A percentile compares a stretch with the other conserved stretches of the same genome.
These are phyloP conservation scores for Hypoxylon sp. DNA, from an alignment of 2,329 filamentous ascomycete species.

Conservation along the genomic window DNA sequence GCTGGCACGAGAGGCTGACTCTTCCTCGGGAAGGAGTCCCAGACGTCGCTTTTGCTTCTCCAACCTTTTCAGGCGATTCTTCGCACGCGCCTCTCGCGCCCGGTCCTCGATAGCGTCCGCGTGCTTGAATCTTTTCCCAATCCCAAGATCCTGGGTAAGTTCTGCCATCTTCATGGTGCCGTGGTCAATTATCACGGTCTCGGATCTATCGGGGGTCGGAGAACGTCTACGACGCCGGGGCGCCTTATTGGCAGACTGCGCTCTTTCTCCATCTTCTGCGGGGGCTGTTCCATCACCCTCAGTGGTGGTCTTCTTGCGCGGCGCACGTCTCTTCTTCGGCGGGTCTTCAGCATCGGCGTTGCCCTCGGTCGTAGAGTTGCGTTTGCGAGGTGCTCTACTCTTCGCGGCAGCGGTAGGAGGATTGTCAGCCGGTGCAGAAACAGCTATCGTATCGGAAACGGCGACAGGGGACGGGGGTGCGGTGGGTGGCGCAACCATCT, in stretches of 20 bases:
- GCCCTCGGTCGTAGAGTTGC: constrained; percentile 35
- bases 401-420: constrained; percentile 25
- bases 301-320: constrained; percentile 36
- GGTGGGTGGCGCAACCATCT: constrained; percentile 22
- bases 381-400: constrained; percentile 40
- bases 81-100: constrained; percentile 56
- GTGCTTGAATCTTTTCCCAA: constrained; percentile 77
- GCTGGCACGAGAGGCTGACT: constrained; percentile 24
- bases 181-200: constrained; percentile 69
- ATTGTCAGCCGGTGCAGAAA: constrained; percentile 21
- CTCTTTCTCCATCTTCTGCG: constrained; percentile 34
- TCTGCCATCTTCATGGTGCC: constrained; percentile 75
- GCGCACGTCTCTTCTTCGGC: constrained; percentile 46
- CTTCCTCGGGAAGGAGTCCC: constrained; percentile 37
- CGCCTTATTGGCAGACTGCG: constrained; percentile 34
- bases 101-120: constrained; percentile 77
- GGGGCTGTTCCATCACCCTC: constrained; percentile 29
- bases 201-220: constrained; percentile 70
- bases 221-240: constrained; percentile 50
- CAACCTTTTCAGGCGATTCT: constrained; percentile 51
- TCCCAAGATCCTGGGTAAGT: constrained; percentile 71
- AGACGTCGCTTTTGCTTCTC: constrained; percentile 47
- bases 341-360: constrained; percentile 19
- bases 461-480: constrained; percentile 35
- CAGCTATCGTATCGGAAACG: constrained; percentile 27